Evolutionary conservation across 2,329 filamentous ascomycete genomes (phyloP).

Genomic region (Ambrosiella cleistominuta): DNA sequence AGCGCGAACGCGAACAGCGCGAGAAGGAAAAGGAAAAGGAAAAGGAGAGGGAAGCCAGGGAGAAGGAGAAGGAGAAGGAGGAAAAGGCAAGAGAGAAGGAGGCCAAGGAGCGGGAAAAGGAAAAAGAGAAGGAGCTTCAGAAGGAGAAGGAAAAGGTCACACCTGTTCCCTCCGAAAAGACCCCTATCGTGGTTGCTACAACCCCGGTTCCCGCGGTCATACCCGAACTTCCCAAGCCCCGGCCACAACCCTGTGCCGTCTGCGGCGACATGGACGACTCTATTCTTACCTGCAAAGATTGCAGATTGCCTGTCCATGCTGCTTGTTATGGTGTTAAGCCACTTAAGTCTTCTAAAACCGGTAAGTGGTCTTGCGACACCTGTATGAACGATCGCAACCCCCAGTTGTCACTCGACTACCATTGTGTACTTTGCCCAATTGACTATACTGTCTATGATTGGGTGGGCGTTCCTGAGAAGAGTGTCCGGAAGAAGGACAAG

Average conservation of each 20-base stretch:
- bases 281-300: constrained; percentile 67
- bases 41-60: neutral
- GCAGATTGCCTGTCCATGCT: constrained; percentile 78
- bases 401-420: constrained; percentile 82
- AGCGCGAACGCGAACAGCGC: neutral
- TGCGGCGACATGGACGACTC: constrained; percentile 63
- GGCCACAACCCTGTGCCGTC: constrained; percentile 65
- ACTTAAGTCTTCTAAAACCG: constrained; percentile 28
- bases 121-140: constrained; percentile 1
- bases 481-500: constrained; percentile 60
- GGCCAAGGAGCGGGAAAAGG: constrained; percentile 22
- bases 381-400: constrained; percentile 88
- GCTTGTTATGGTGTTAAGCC: constrained; percentile 76
- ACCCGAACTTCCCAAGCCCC: constrained; percentile 47
- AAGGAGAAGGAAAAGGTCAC: constrained; percentile 7
- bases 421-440: constrained; percentile 81
- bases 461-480: constrained; percentile 49
- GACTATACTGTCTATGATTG: constrained; percentile 68
- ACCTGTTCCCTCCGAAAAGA: constrained; percentile 27
- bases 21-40: constrained; percentile 7
- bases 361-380: constrained; percentile 91
- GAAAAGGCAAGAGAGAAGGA: constrained; percentile 6
- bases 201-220: neutral
- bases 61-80: constrained; percentile 2
- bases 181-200: constrained; percentile 20